Evolutionary conservation across 108 stramenopile species (phyloP), one percentile per base, ranked within the genome.

Genomic region (Nannochloropsis salina): DNA sequence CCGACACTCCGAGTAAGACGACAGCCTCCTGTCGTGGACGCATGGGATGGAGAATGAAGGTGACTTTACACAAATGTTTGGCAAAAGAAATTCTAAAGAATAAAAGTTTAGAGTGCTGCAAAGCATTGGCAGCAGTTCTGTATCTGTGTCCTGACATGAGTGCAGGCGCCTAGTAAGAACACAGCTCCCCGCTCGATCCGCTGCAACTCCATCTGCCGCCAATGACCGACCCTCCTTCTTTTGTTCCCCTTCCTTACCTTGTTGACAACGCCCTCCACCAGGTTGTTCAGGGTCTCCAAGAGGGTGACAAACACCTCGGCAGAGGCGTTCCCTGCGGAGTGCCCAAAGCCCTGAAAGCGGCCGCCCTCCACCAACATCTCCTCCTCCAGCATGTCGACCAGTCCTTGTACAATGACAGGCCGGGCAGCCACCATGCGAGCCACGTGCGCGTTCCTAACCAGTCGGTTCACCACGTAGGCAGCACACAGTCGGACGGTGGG

Each of bases 381-480:
- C 6, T 74, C 61, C 61, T 74, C 61, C 6, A 74, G 61, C 61
- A 74, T 74, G 20, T 74, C 2, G 4, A 74, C 61, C 3, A 74
- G 4, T 0, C 61, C 61, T n/a, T 6, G 3, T 3, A 74, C 61
- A 6, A 74, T 74, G 20, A 6, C 61, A 74, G 61, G 61, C 8
- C 61, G 61, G 3, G 61, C 61, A 15, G 61, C 61, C 61, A 74
- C 61, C 61, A 74, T 74, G 20, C 61, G 15, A n/a, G 61, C 61
- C 5, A 74, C 61, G 2, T 74, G 61, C 4, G 61, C n/a, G 8
- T 74, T 74, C 61, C 61, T 74, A n/a, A 74, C 61, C 61, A 74
- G 15, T n/a, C 61, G 61, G n/a, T 74, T 74, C 61, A 74, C 61
- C 61, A 74, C 61, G 61, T 74, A 74, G 20, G 61, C 61, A 15